Percentiles rank a stretch among this genome's conserved stretches.
Evolutionary conservation across 2,329 filamentous ascomycete species (phyloP).

Genomic region (Gnomoniopsis smithogilvyi): DNA sequence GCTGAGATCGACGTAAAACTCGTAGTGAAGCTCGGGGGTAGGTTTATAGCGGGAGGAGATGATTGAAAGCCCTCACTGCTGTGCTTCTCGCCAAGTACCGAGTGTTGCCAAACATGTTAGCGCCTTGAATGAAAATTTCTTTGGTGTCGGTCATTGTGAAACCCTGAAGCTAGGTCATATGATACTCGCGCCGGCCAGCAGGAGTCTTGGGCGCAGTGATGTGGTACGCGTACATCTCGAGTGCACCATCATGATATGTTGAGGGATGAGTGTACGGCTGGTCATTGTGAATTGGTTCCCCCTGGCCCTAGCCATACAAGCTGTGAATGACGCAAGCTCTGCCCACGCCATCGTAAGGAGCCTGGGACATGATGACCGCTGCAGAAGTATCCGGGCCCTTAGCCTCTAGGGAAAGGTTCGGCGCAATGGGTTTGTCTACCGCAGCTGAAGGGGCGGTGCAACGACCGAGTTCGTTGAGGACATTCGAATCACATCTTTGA

Average conservation of each 20-base stretch:
- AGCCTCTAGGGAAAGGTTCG: slow-evolving; percentile 40
- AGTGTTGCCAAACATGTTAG: slow-evolving; percentile 35
- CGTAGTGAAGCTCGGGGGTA: no score
- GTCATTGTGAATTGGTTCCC: slow-evolving; percentile 32
- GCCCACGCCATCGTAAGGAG: slow-evolving; percentile 33
- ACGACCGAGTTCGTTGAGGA: slow-evolving; percentile 24
- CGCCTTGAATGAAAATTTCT: slow-evolving; percentile 32
- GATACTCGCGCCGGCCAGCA: slow-evolving; percentile 34
- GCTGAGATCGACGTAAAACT: no score
- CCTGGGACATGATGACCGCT: slow-evolving; percentile 31
- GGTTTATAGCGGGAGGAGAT: no score
- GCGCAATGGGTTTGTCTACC: slow-evolving; percentile 28
- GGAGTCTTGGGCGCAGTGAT: slow-evolving; percentile 26
- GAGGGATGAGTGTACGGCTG: slow-evolving; percentile 36
- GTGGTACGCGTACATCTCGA: slow-evolving; percentile 37
- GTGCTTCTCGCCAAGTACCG: no score
- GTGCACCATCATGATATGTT: slow-evolving; percentile 33
- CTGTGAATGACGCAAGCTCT: slow-evolving; percentile 35
- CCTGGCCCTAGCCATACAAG: slow-evolving; percentile 9
- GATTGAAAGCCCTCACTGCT: no score
- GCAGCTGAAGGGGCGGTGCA: slow-evolving; percentile 32
- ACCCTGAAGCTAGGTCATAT: slow-evolving; percentile 34
- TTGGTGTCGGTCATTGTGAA: slow-evolving; percentile 26
- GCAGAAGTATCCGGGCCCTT: slow-evolving; percentile 32
- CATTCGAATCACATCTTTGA: neutral